A percentile compares a stretch with the other conserved stretches of the same genome.
Evolutionary conservation across 176 grass and related monocot species (phyloP).

Genomic region (Rhynchospora breviuscula): DNA sequence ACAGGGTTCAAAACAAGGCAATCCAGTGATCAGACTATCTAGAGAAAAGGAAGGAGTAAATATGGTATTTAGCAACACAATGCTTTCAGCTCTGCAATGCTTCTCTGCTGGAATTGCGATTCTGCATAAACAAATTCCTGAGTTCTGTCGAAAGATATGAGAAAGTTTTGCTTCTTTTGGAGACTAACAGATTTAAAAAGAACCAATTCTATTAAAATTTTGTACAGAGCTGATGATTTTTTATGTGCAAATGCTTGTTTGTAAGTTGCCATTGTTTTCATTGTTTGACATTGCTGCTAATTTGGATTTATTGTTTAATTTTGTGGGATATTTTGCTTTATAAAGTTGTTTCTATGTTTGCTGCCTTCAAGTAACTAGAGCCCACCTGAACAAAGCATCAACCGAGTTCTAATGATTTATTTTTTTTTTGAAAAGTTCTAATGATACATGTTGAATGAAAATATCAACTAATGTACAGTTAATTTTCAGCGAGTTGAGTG

Average conservation of each 20-base stretch:
- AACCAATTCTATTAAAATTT: not conserved
- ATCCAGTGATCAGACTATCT: slow-evolving; percentile 15
- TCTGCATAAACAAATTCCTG: slow-evolving; percentile 28
- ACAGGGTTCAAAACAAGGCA: slow-evolving; percentile 23
- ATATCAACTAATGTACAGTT: too few species aligned
- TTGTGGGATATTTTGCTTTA: not conserved
- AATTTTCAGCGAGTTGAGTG: too few species aligned
- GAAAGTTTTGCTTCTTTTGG: not conserved
- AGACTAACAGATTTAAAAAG: not conserved
- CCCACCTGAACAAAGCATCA: not conserved
- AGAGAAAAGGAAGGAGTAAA: slow-evolving; percentile 16
- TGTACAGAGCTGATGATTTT: not conserved
- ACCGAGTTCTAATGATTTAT: not conserved
- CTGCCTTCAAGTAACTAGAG: not conserved
- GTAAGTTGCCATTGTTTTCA: not conserved
- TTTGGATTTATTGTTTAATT: not conserved
- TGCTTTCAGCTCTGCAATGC: slow-evolving; percentile 33
- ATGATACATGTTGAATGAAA: too few species aligned
- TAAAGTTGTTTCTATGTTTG: not conserved
- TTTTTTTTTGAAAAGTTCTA: too few species aligned
- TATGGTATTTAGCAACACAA: slow-evolving; percentile 2
- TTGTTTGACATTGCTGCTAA: not conserved
- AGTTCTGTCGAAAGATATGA: slow-evolving; percentile 24
- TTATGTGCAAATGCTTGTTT: not conserved
- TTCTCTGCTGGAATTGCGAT: slow-evolving; percentile 35